Evolutionary conservation across 805 yeast genomes (phyloP).

Genomic region (Debaryomyces castellii): DNA sequence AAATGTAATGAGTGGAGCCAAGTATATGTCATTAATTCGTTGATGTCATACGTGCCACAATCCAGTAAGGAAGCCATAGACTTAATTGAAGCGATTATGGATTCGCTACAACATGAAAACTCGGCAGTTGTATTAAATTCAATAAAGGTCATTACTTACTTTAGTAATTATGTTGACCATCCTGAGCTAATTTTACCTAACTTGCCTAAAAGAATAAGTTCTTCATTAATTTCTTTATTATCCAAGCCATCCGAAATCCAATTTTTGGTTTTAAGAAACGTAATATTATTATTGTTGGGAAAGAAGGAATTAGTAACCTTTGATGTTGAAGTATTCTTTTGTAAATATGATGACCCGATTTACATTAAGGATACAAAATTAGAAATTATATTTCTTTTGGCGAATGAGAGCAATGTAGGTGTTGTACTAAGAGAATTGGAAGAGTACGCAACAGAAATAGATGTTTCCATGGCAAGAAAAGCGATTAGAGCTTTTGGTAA

Average conservation of each 20-base stretch:
- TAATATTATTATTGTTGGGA: constrained; percentile 68
- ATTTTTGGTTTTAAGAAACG: constrained; percentile 78
- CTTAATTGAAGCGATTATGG: constrained; percentile 62
- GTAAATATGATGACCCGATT: constrained; percentile 80
- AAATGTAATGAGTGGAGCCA: constrained; percentile 71
- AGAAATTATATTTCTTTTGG: constrained; percentile 79
- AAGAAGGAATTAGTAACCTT: constrained; percentile 57
- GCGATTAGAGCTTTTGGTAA: constrained; percentile 90
- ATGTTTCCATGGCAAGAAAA: constrained; percentile 80
- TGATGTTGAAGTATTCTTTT: constrained; percentile 79
- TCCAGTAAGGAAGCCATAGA: constrained; percentile 61
- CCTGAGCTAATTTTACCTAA: constrained; percentile 56
- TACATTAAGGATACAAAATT: constrained; percentile 88
- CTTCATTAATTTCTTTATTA: constrained; percentile 65
- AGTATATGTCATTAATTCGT: constrained; percentile 59
- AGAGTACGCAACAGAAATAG: constrained; percentile 86
- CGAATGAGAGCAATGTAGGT: constrained; percentile 59
- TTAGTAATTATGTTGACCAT: constrained; percentile 65
- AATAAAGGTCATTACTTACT: constrained; percentile 67
- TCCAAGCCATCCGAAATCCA: constrained; percentile 81
- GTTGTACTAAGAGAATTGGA: constrained; percentile 71
- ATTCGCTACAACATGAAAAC: constrained; percentile 77
- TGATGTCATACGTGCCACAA: constrained; percentile 72
- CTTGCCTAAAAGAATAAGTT: constrained; percentile 59
- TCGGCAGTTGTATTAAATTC: constrained; percentile 80